A percentile compares a stretch with the other conserved stretches of the same genome.
These are phyloP conservation scores for Coffea eugenioides DNA, from an alignment of 257 asterid genomes.

Conservation along the genomic window DNA sequence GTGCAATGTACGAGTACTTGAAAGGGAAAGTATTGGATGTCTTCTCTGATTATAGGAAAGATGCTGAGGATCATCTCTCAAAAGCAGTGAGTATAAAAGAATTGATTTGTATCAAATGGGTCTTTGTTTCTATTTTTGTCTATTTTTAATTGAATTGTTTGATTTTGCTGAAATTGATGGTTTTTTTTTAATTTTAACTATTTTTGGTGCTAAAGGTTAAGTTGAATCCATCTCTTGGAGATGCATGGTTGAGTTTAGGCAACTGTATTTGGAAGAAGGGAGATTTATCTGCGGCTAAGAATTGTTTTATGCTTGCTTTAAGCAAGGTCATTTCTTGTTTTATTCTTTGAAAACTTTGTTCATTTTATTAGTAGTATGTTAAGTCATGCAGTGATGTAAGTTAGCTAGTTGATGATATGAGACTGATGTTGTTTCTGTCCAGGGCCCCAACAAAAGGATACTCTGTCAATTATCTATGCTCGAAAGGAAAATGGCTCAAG, in stretches of 20 bases:
- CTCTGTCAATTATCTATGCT: slow-evolving; percentile 96
- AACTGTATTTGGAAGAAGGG: slow-evolving; percentile 98
- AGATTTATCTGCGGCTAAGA: slow-evolving; percentile 75
- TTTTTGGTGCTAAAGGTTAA: slow-evolving; percentile 49
- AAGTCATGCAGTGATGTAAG: neutral
- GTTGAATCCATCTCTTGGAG: slow-evolving; percentile 83
- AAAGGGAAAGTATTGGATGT: slow-evolving; percentile 83
- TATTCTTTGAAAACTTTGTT: slow-evolving; percentile 3
- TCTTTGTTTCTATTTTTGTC: neutral
- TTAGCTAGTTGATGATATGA: slow-evolving; percentile 7
- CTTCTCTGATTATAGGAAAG: slow-evolving; percentile 73
- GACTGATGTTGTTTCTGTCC: slow-evolving; percentile 14
- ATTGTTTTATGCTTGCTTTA: slow-evolving; percentile 76
- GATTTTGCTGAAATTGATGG: neutral
- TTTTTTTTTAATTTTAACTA: neutral
- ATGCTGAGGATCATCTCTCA: slow-evolving; percentile 94
- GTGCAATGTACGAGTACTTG: slow-evolving; percentile 78
- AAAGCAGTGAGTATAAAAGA: slow-evolving; percentile 63
- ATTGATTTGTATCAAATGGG: neutral
- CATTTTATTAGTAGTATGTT: neutral
- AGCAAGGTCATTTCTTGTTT: slow-evolving; percentile 59
- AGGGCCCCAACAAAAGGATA: slow-evolving; percentile 81
- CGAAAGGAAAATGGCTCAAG: slow-evolving; percentile 89
- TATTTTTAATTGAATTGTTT: neutral
- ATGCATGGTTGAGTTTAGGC: slow-evolving; percentile 93